Conservation (phyloP, 441 rosid genomes). For the Eruca vesicaria region DNA sequence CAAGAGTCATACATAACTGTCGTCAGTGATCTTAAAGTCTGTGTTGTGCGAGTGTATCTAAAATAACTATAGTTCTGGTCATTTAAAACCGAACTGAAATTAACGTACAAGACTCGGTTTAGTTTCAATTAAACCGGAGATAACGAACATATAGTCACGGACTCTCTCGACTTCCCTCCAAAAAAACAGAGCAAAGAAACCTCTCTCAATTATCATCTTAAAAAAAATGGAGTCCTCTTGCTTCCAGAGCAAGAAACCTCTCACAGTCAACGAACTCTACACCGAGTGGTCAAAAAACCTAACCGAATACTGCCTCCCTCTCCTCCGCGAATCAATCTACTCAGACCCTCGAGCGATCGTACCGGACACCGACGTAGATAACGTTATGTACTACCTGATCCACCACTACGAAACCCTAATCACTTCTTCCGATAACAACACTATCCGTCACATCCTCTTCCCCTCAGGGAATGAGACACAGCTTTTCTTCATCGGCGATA, state of each 20-base stretch:
- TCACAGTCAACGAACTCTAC: background rate
- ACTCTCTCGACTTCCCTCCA: background rate
- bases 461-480: slow-evolving; percentile 76
- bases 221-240: background rate
- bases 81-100: background rate
- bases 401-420: background rate
- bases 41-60: too few relatives aligned
- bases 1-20: too few relatives aligned
- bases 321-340: background rate
- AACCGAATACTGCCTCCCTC: background rate
- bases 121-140: background rate
- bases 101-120: background rate
- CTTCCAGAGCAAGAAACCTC: background rate
- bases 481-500: slow-evolving; percentile 79
- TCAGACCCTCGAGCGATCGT: background rate
- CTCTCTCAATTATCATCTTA: background rate
- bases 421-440: slow-evolving; percentile 33
- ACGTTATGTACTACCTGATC: background rate
- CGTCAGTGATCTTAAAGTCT: too few relatives aligned
- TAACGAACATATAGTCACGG: background rate
- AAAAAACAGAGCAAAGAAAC: background rate
- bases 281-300: background rate
- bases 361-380: background rate
- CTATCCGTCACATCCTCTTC: slow-evolving; percentile 55
- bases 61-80: background rate